Conservation (phyloP, 2,329 filamentous ascomycete genomes). For the Trichoderma sp. region DNA sequence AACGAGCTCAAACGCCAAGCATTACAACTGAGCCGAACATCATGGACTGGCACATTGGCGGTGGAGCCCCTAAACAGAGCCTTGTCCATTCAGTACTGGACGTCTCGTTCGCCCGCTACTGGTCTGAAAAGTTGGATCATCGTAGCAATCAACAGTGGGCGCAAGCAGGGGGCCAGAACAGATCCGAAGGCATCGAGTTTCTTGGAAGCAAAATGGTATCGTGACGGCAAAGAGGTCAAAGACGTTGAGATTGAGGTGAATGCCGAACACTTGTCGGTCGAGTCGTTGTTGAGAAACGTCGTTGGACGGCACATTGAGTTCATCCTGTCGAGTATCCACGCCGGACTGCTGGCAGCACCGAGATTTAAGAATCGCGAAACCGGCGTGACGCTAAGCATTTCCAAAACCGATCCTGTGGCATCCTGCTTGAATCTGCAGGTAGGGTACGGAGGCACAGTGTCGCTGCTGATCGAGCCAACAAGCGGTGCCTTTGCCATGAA, state of each 20-base stretch:
- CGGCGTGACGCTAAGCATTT: constrained; percentile 55
- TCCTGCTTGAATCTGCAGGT: constrained; percentile 69
- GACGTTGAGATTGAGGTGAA: constrained; percentile 67
- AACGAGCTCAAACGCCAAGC: constrained; percentile 78
- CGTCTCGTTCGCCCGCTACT: constrained; percentile 47
- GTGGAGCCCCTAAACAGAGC: constrained; percentile 78
- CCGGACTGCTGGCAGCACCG: constrained; percentile 55
- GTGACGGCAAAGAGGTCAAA: constrained; percentile 71
- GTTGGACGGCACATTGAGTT: constrained; percentile 72
- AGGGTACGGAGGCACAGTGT: constrained; percentile 57
- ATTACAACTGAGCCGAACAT: constrained; percentile 60
- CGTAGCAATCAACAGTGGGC: constrained; percentile 72
- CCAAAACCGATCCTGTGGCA: constrained; percentile 59
- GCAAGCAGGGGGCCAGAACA: constrained; percentile 38
- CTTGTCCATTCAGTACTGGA: constrained; percentile 90
- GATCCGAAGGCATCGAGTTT: constrained; percentile 49
- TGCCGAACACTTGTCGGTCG: constrained; percentile 64
- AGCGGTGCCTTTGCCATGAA: constrained; percentile 73
- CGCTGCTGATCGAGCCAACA: constrained; percentile 68
- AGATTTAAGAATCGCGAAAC: constrained; percentile 61
- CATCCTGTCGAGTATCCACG: constrained; percentile 65
- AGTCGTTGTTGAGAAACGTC: constrained; percentile 68
- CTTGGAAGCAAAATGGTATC: constrained; percentile 75
- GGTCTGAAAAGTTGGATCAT: constrained; percentile 87
- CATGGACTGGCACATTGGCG: constrained; percentile 75